Evolutionary conservation across 139 green algal species (phyloP).

Genomic region (Coelastrella sp.): DNA sequence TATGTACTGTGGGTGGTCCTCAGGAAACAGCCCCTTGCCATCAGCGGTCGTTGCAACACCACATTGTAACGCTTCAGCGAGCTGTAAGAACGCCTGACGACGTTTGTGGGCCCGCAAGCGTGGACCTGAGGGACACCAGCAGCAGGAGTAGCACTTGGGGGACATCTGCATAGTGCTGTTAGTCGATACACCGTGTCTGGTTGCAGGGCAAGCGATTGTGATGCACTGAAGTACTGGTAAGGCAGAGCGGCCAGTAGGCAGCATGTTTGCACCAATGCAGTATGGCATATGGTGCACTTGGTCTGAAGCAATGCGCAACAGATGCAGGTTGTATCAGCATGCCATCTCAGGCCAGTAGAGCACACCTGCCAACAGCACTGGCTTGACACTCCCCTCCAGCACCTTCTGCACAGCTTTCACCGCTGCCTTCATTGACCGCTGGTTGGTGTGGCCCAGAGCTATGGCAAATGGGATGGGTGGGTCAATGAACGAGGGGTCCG

Average conservation of each 20-base stretch:
- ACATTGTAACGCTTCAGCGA: constrained; percentile 56
- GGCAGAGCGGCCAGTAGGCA: not conserved
- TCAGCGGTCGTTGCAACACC: constrained; percentile 77
- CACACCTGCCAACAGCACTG: constrained; percentile 64
- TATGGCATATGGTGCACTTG: no score
- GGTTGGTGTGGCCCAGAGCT: constrained; percentile 56
- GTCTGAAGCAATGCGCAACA: no score
- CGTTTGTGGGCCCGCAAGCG: constrained; percentile 27
- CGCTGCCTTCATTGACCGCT: constrained; percentile 66
- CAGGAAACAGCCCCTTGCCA: constrained; percentile 84
- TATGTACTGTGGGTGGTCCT: constrained; percentile 78
- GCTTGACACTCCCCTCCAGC: constrained; percentile 56
- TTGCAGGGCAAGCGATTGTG: not conserved
- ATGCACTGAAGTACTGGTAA: not conserved
- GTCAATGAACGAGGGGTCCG: not conserved
- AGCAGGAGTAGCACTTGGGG: not conserved
- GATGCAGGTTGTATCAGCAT: no score
- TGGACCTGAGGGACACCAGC: constrained; percentile 43
- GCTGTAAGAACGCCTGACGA: constrained; percentile 40
- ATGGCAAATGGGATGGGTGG: constrained; percentile 43
- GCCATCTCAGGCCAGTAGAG: not conserved
- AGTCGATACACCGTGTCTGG: no score
- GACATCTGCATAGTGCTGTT: no score
- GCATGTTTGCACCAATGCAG: not conserved
- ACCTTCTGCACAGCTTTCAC: constrained; percentile 66